Percentiles rank a stretch among this genome's conserved stretches.
Evolutionary conservation across 306 rosid genomes (phyloP).

Genomic region (Vicia faba): DNA sequence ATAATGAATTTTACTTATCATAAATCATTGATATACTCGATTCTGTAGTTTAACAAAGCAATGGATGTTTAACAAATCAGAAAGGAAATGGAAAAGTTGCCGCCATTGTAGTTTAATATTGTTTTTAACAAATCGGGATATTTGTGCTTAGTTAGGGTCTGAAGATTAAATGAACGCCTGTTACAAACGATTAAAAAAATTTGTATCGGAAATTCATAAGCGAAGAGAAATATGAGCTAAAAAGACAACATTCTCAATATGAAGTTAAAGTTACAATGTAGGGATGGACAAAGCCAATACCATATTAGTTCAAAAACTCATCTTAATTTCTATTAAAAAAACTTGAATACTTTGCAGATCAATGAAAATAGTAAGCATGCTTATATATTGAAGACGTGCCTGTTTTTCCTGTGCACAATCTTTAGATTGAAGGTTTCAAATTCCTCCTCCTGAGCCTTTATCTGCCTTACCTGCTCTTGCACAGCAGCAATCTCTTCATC

Average conservation of each 20-base stretch:
- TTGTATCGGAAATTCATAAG: slow-evolving; percentile 8
- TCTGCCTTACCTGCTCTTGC: slow-evolving; percentile 98
- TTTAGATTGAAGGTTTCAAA: slow-evolving; percentile 96
- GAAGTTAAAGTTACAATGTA: slow-evolving; percentile 1
- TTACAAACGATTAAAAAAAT: slow-evolving; percentile 34
- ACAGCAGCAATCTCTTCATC: slow-evolving; percentile 98
- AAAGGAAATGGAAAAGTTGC: slow-evolving; percentile 15
- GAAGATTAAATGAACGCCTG: not conserved
- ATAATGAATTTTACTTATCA: slow-evolving; percentile 19
- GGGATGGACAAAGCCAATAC: slow-evolving; percentile 11
- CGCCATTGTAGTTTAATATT: slow-evolving; percentile 17
- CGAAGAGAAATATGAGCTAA: slow-evolving; percentile 23
- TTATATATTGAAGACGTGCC: slow-evolving; percentile 51
- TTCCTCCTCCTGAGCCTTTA: slow-evolving; percentile 94
- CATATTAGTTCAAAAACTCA: slow-evolving; percentile 11
- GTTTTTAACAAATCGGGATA: not conserved
- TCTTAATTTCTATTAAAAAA: not conserved
- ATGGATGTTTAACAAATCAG: not conserved
- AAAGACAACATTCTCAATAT: not conserved
- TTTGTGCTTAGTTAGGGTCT: not conserved
- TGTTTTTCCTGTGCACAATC: slow-evolving; percentile 98
- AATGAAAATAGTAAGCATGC: slow-evolving; percentile 22
- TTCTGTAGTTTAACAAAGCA: slow-evolving; percentile 22
- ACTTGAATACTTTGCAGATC: slow-evolving; percentile 8
- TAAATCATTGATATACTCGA: not conserved